Percentiles rank a stretch among this genome's conserved stretches.
Conservation (phyloP, 2,329 filamentous ascomycete genomes). For the Colletotrichum sublineola region DNA sequence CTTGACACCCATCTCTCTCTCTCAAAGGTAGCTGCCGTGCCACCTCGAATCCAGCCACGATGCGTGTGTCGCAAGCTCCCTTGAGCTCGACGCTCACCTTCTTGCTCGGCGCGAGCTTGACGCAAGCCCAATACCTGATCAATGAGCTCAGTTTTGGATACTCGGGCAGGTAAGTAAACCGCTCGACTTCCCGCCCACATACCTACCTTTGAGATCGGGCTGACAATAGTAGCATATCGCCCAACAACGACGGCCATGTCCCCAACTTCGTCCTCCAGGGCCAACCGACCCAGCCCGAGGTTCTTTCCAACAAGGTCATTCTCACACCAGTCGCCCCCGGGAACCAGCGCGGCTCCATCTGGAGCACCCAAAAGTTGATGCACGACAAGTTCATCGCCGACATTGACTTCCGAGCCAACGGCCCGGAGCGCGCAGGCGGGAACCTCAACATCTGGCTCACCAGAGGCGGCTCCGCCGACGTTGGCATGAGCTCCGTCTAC, state of each 20-base stretch:
- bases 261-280: conserved; percentile 69
- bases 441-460: conserved; percentile 96
- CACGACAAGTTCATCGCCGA: conserved; percentile 83
- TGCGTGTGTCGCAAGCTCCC: conserved; percentile 55
- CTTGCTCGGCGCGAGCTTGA: conserved; percentile 61
- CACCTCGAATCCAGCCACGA: conserved; percentile 49
- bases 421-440: conserved; percentile 86
- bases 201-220: not conserved
- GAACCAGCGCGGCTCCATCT: conserved; percentile 85
- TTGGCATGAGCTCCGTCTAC: conserved; percentile 85
- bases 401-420: conserved; percentile 88
- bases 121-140: conserved; percentile 75
- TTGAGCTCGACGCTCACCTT: conserved; percentile 53
- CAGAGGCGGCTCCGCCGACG: conserved; percentile 72
- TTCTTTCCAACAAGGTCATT: conserved; percentile 90
- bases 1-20: conserved; percentile 29
- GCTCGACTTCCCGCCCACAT: not conserved
- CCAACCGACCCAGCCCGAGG: conserved; percentile 68
- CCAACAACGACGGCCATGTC: conserved; percentile 50
- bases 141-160: conserved; percentile 85
- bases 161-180: conserved; percentile 69
- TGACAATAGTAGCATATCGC: conserved; percentile 39
- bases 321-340: conserved; percentile 91
- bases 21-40: conserved; percentile 23
- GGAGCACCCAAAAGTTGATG: conserved; percentile 76